Evolutionary conservation across 768 basidiomycete genomes (phyloP), one percentile per base, ranked within the genome.

Genomic region (Suillus occidentalis): DNA sequence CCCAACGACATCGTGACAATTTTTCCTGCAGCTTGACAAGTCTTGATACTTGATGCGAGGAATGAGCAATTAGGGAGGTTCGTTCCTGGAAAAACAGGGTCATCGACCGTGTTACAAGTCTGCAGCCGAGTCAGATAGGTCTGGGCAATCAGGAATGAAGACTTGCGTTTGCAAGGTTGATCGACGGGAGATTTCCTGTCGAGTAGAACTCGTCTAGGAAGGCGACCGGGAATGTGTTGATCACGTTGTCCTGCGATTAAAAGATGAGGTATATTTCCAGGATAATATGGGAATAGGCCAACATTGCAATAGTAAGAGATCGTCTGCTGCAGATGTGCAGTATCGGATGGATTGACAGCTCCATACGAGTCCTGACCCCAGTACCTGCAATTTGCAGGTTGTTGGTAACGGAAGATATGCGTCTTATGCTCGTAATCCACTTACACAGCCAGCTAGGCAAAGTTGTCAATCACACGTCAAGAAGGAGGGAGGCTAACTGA

Each of bases 11-110:
- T 72, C 10, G 85, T 87, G 28, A 87, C 71, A n/a, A 85, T 80
- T 69, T 89, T 89, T 4, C 88, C 88, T 61, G 84, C 84, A 37
- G 80, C 75, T 74, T 92, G 90, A 74, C 91, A 91, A 40, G 82
- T 78, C 66, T 81, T 67, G 68, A 92, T 91, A 66, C 87, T 85
- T 6, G 83, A 67, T 2, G 87, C 87, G 45, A 92, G 77, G 65
- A 82, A 82, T 6, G 79, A 70, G 70, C 91, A 92, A 70, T 91
- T 80, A 13, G 87, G 83, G 36, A 92, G 82, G 39, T 79, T 74
- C 20, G 87, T 88, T 25, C 88, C 89, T 12, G 87, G 73, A 65
- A 90, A 91, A 20, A 84, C 81, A 0, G 82, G 72, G 62, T 88
- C 83, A 67, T 84, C 80, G 6, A 72, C 79, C 16, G 80, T 79